These are phyloP conservation scores for Ophiostoma angusticollis DNA, from an alignment of 2,329 filamentous ascomycete species.

Conservation along the genomic window DNA sequence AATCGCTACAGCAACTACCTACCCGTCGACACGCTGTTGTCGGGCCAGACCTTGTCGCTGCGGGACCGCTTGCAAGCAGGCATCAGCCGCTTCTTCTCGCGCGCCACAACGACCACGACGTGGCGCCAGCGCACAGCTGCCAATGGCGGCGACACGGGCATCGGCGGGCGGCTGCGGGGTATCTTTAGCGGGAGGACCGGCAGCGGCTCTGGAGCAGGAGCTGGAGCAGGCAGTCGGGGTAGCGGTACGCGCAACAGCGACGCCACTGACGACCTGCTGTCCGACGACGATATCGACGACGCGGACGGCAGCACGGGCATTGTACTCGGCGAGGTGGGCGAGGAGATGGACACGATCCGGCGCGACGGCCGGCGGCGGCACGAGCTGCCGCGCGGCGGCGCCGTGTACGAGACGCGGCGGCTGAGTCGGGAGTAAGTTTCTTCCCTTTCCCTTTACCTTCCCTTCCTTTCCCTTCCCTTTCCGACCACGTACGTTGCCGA, in stretches of 20 bases:
- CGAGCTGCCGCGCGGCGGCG: conserved; percentile 20
- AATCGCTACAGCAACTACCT: conserved; percentile 63
- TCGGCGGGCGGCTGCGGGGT: conserved; percentile 10
- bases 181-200: conserved; percentile 11
- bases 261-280: conserved; percentile 25
- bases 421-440: conserved; percentile 58
- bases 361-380: conserved; percentile 24
- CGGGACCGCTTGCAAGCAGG: conserved; percentile 36
- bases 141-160: conserved; percentile 18
- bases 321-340: conserved; percentile 43
- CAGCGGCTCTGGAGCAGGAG: conserved; percentile 9
- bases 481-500: too few relatives aligned
- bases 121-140: conserved; percentile 34
- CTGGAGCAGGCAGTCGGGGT: background rate
- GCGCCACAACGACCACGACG: conserved; percentile 23
- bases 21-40: conserved; percentile 51
- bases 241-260: background rate
- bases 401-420: conserved; percentile 41
- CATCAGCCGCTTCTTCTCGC: conserved; percentile 26
- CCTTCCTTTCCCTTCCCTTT: background rate
- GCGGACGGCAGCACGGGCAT: background rate
- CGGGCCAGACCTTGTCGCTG: conserved; percentile 41
- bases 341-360: conserved; percentile 51
- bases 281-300: conserved; percentile 24
- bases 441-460: background rate